Evolutionary conservation across 2,329 filamentous ascomycete genomes (phyloP), one percentile per base, ranked within the genome.

Genomic region (Trichophyton equinum): DNA sequence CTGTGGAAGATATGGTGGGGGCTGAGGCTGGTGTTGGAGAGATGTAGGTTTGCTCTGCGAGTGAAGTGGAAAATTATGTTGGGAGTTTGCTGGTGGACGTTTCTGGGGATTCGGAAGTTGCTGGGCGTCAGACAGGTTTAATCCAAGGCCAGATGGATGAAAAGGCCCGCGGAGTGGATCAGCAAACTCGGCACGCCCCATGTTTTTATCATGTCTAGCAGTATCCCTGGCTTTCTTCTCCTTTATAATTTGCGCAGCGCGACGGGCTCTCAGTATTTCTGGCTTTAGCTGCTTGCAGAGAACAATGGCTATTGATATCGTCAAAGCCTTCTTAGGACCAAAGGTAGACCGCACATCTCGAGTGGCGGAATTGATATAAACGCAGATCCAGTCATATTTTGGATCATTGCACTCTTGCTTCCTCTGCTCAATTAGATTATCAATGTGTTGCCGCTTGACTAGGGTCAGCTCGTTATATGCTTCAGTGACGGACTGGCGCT

Each of bases 381-480:
- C 72, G 56, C 68, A 73, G n/a, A 64, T 70, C 72, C 73, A 76
- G 62, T 72, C 68, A 15, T 71, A 72, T 3, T 66, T 65, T 15
- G 66, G 65, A 36, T 74, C 68, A 15, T 61, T 63, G 13, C 64
- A 62, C 1, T 51, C 20, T 4, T 63, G 62, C 47, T 67, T 69
- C 46, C 69, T 68, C 51, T 73, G 70, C 15, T 69, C 64, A 15
- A 76, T 69, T 25, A 77, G 61, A 18, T 67, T 64, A 22, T 73
- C 70, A 46, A 77, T 69, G 62, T 73, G 73, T 5, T 65, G 62
- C 3, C 70, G 69, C 40, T 70, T 72, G 25, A 64, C 53, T 15
- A 64, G 64, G 0, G 68, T 67, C 2, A 76, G 60, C 1, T 38
- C 64, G 22, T 68, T 66, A 47, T 72, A 74, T 53, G 72, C 68